Conservation (phyloP, 345 rosid genomes). For the Hirschfeldia incana region DNA sequence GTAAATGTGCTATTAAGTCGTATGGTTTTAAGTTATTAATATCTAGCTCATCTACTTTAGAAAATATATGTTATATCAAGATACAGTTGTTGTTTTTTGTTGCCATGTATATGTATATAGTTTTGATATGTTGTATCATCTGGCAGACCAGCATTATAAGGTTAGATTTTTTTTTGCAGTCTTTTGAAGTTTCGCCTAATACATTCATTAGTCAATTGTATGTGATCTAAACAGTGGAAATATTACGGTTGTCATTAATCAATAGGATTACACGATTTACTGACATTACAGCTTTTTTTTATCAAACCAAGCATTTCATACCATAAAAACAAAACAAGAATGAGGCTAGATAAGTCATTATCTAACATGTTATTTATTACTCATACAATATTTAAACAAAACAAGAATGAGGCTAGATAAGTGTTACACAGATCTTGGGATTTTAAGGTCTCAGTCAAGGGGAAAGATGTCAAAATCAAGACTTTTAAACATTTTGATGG, state of each 20-base stretch:
- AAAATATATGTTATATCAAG: background rate
- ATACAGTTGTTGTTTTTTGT: background rate
- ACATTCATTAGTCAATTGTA: background rate
- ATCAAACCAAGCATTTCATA: too few species aligned
- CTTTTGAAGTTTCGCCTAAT: background rate
- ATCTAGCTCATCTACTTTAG: background rate
- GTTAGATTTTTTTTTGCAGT: background rate
- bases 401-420: background rate
- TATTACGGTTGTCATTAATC: background rate
- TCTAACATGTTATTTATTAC: background rate
- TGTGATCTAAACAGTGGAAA: background rate
- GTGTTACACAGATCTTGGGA: background rate
- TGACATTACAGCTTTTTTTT: too few species aligned
- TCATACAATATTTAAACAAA: background rate
- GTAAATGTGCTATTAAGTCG: background rate
- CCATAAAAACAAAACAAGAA: too few species aligned
- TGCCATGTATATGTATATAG: background rate
- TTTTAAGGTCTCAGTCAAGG: constrained; percentile 1
- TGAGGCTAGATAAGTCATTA: background rate
- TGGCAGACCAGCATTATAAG: background rate
- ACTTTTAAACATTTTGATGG: constrained; percentile 16
- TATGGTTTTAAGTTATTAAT: background rate
- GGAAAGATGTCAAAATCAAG: constrained; percentile 21
- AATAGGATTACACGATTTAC: background rate
- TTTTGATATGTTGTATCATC: background rate